Percentiles rank a stretch among this genome's conserved stretches.
These are phyloP conservation scores for Thermomucor indicae-seudaticae DNA, from an alignment of 371 early-diverging fungal genomes.

Conservation along the genomic window DNA sequence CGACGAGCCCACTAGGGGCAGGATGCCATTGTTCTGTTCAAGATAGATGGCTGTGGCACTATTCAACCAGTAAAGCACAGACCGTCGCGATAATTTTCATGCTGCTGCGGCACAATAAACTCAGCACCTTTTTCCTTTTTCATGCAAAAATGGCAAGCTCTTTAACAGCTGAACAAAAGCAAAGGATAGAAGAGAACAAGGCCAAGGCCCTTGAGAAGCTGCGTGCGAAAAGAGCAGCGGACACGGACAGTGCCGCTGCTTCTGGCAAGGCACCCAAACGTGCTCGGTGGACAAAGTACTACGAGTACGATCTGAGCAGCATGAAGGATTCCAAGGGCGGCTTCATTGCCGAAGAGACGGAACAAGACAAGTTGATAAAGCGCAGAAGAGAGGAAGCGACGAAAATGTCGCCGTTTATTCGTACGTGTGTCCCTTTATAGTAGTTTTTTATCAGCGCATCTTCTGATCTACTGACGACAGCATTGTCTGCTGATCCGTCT, in stretches of 20 bases:
- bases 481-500: constrained; percentile 55
- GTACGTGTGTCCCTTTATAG: constrained; percentile 28
- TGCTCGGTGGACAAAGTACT: constrained; percentile 22
- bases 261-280: constrained; percentile 4
- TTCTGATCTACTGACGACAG: constrained; percentile 27
- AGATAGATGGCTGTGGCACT: too few relatives aligned
- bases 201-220: constrained; percentile 16
- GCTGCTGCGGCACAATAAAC: too few relatives aligned
- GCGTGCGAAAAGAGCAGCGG: constrained; percentile 2
- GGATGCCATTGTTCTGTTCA: too few relatives aligned
- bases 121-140: too few relatives aligned
- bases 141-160: too few relatives aligned
- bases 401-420: constrained; percentile 41
- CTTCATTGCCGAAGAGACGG: constrained; percentile 63
- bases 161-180: constrained; percentile 13
- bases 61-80: too few relatives aligned
- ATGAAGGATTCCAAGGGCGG: constrained; percentile 29
- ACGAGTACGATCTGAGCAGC: constrained; percentile 27
- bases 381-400: constrained; percentile 13
- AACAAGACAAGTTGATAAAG: constrained; percentile 24
- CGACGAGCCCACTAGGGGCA: too few relatives aligned
- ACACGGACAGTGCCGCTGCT: neutral
- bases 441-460: too few relatives aligned
- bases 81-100: too few relatives aligned
- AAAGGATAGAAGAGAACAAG: constrained; percentile 14